Evolutionary conservation across 768 basidiomycete species (phyloP).

Genomic region (Gloeostereum incarnatum): DNA sequence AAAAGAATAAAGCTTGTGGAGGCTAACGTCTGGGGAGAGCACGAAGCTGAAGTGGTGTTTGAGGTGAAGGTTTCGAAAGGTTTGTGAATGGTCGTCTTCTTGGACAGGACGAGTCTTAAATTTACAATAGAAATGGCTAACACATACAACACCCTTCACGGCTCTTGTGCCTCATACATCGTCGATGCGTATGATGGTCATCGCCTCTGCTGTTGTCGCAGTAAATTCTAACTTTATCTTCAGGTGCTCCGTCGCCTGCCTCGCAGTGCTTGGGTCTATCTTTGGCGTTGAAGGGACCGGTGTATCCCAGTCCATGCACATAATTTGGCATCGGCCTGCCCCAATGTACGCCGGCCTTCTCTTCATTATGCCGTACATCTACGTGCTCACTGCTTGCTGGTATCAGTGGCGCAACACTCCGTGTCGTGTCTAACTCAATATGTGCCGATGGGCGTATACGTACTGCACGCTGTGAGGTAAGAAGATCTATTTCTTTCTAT

Average conservation of each 20-base stretch:
- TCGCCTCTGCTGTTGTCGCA: not conserved
- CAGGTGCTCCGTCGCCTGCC: constrained; percentile 35
- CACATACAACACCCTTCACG: constrained; percentile 36
- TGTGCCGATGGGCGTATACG: constrained; percentile 30
- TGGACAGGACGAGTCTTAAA: too few species aligned
- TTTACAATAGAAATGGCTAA: constrained; percentile 45
- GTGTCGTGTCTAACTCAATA: constrained; percentile 30
- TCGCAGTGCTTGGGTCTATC: constrained; percentile 29
- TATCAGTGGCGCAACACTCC: constrained; percentile 34
- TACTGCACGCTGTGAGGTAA: constrained; percentile 34
- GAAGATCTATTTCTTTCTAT: constrained; percentile 4
- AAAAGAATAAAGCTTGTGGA: too few species aligned
- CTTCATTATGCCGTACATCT: constrained; percentile 1
- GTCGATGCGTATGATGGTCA: constrained; percentile 36
- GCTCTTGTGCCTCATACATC: constrained; percentile 46
- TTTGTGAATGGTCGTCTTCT: too few species aligned
- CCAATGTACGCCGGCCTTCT: constrained; percentile 18
- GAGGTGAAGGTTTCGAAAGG: too few species aligned
- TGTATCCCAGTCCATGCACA: constrained; percentile 40
- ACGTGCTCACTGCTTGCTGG: not conserved
- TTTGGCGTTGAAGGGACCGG: constrained; percentile 32
- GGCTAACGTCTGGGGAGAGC: too few species aligned
- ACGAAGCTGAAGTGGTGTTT: too few species aligned
- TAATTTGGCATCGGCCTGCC: constrained; percentile 37
- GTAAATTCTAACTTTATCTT: not conserved